Evolutionary conservation across 2,329 filamentous ascomycete genomes (phyloP).

Genomic region (Chrysoporthe puriensis): DNA sequence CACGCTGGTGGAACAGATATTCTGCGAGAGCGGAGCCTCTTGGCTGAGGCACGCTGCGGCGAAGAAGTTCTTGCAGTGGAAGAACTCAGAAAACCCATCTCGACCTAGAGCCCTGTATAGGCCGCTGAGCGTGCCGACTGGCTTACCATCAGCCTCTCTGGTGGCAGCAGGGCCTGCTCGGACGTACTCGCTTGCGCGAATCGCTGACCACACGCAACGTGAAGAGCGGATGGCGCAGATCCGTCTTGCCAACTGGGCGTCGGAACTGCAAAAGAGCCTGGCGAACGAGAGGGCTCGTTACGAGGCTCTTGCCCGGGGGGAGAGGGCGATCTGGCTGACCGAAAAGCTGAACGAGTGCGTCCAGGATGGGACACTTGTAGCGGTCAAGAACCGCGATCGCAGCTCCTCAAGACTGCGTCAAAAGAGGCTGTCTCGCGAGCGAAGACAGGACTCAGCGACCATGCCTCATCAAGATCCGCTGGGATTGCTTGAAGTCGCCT

Average conservation of each 20-base stretch:
- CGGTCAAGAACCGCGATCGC: conserved; percentile 38
- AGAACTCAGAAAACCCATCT: conserved; percentile 42
- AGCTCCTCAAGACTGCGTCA: conserved; percentile 18
- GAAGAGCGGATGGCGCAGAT: conserved; percentile 49
- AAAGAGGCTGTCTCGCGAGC: conserved; percentile 11
- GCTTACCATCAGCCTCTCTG: conserved; percentile 20
- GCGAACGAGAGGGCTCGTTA: conserved; percentile 73
- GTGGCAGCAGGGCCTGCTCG: conserved; percentile 36
- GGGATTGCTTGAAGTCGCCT: conserved; percentile 72
- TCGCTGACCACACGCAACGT: conserved; percentile 48
- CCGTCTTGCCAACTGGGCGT: conserved; percentile 80
- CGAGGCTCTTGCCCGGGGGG: conserved; percentile 62
- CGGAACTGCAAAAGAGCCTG: conserved; percentile 76
- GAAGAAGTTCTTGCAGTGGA: conserved; percentile 79
- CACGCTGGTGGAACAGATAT: conserved; percentile 71
- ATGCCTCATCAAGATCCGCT: conserved; percentile 70
- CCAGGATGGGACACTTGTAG: conserved; percentile 64
- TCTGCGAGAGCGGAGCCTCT: conserved; percentile 76
- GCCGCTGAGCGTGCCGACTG: conserved; percentile 36
- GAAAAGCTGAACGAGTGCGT: conserved; percentile 69
- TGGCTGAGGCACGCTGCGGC: conserved; percentile 84
- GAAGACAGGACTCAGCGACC: conserved; percentile 22
- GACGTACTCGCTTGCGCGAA: conserved; percentile 63
- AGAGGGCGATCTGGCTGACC: conserved; percentile 71
- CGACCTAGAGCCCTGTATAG: conserved; percentile 41